Evolutionary conservation across 176 grass and related monocot genomes (phyloP), one percentile per base, ranked within the genome.

Genomic region (Juncus inflexus): DNA sequence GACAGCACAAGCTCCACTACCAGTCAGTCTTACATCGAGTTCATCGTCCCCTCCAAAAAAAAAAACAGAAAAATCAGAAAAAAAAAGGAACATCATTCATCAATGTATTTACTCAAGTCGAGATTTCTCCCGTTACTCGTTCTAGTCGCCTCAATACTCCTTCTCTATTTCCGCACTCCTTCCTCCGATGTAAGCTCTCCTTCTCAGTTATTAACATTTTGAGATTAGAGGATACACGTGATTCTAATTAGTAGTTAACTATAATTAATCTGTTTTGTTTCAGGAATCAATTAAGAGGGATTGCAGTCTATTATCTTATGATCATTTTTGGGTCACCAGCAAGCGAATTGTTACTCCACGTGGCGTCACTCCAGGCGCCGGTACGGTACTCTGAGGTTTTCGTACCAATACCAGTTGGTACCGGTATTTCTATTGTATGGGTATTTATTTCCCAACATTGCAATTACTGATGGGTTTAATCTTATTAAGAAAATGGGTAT

Each of bases 311-410:
- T 82, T 97, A 12, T 70, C 71, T 11, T 64, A 89, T 66, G 85
- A 86, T 71, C 87, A 89, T 73, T 97, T 76, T 74, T 91, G 87
- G 92, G 75, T 97, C 50, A 66, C 82, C 63, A 97, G 92, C 77
- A 84, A 84, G 6, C 85, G 82, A 11, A 65, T 97, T 67, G 87
- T 97, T 77, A 69, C 92, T 35, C 94, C 90, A 38, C 76, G 78
- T 13, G 85, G 87, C 40, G 83, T 91, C 52, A 71, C 77, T 52
- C 72, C 85, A 5, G 94, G 84, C 60, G 87, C 94, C 79, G 88
- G 94, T 97, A 71, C 19, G 7, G 13, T 68, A 2, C n/a, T 43
- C 2, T 15, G 12, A 2, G 3, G 36, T 28, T 41, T 58, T 37
- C 42, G 8, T 37, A 14, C 28, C 0, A 9, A 35, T 37, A 16